These are phyloP conservation scores for Rheum nobile DNA, from an alignment of 148 eudicot species.

Conservation along the genomic window DNA sequence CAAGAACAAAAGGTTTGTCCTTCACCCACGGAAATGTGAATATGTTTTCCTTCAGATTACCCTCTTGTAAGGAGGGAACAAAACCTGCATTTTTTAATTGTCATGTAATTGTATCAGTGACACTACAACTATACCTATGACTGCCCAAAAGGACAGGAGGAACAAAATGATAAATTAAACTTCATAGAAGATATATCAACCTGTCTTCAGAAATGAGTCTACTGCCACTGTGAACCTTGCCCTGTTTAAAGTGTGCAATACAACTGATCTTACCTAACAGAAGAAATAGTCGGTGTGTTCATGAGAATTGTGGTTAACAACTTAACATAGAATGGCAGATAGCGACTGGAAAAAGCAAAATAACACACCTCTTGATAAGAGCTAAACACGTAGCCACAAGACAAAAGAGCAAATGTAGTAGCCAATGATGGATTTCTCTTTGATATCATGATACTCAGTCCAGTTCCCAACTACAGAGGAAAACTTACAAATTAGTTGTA, in stretches of 20 bases:
- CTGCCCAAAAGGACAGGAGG: background rate
- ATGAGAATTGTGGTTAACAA: background rate
- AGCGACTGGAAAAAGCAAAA: background rate
- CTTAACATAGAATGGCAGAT: background rate
- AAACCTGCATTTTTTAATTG: constrained; percentile 33
- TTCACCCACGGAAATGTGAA: constrained; percentile 68
- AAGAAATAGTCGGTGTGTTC: background rate
- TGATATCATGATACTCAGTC: constrained; percentile 79
- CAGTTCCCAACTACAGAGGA: constrained; percentile 79
- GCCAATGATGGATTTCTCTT: constrained; percentile 71
- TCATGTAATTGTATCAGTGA: background rate
- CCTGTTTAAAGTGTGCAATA: constrained; percentile 73
- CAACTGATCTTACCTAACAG: constrained; percentile 75
- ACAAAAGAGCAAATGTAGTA: constrained; percentile 70
- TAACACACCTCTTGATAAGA: constrained; percentile 77
- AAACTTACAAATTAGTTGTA: background rate
- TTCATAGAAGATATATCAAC: constrained; percentile 19
- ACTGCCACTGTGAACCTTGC: constrained; percentile 88
- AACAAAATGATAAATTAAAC: background rate
- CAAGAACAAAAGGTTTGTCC: constrained; percentile 70
- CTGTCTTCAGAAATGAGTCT: constrained; percentile 82
- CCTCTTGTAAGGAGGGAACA: constrained; percentile 84
- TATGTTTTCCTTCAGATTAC: constrained; percentile 73
- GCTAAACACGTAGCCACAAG: constrained; percentile 88
- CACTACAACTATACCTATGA: background rate